phyloP scores from a whole-genome alignment of 805 yeast genomes.

The Clavispora asparagi region DNA sequence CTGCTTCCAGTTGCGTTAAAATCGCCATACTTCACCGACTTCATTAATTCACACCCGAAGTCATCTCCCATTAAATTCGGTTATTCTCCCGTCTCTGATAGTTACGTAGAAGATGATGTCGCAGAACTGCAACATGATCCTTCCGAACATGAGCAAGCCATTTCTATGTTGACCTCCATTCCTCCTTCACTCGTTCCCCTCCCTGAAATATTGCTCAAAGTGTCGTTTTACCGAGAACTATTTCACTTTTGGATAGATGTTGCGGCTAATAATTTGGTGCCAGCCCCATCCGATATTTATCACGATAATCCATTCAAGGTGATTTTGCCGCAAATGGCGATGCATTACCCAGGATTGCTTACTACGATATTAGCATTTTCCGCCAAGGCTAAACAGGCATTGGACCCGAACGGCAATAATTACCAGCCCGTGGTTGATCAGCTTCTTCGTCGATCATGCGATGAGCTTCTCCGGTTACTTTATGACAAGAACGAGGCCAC shows the following conservation, averaged over 20 bases:
- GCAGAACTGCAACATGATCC: neutral
- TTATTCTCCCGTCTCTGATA: neutral
- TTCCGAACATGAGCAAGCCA: neutral
- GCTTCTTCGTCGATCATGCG: slow-evolving; percentile 51
- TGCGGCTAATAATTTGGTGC: slow-evolving; percentile 59
- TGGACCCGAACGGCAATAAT: slow-evolving; percentile 24
- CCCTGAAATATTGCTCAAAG: slow-evolving; percentile 56
- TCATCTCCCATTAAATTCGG: neutral
- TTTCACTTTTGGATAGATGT: slow-evolving; percentile 60
- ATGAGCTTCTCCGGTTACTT: slow-evolving; percentile 48
- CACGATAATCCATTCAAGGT: slow-evolving; percentile 61
- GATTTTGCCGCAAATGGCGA: slow-evolving; percentile 63
- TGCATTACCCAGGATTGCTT: slow-evolving; percentile 51
- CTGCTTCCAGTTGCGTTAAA: slow-evolving; percentile 6
- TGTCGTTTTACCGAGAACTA: slow-evolving; percentile 55
- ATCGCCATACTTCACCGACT: slow-evolving; percentile 2
- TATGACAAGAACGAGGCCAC: slow-evolving; percentile 49
- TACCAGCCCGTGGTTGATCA: slow-evolving; percentile 41
- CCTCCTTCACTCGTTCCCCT: slow-evolving; percentile 35
- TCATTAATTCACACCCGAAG: neutral
- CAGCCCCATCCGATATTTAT: slow-evolving; percentile 54
- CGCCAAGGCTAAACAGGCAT: slow-evolving; percentile 25
- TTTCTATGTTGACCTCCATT: slow-evolving; percentile 10
- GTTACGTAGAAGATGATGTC: neutral
- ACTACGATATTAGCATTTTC: slow-evolving; percentile 48